Conservation (phyloP, 2,329 filamentous ascomycete genomes). For the Fusarium pseudonygamai region DNA sequence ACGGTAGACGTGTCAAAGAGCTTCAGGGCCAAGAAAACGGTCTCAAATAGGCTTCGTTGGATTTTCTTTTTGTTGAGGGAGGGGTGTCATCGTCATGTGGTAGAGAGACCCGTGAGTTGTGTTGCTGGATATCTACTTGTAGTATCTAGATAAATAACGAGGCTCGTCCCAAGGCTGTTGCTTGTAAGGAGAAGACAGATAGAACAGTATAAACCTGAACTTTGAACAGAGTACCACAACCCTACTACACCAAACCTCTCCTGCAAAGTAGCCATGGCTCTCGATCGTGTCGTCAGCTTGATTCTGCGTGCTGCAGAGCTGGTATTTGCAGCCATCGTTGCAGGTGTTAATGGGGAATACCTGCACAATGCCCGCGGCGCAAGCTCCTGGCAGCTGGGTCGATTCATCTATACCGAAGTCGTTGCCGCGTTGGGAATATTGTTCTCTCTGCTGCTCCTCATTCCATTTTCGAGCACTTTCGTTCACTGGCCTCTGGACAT, state of each 20-base stretch:
- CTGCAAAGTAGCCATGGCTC: conserved; percentile 44
- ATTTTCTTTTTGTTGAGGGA: conserved; percentile 8
- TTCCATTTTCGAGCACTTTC: conserved; percentile 75
- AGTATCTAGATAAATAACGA: conserved; percentile 35
- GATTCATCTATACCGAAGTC: conserved; percentile 80
- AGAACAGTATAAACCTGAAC: not conserved
- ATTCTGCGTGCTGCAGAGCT: conserved; percentile 61
- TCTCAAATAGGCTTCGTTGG: conserved; percentile 35
- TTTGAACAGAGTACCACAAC: not conserved
- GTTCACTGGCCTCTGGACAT: conserved; percentile 77
- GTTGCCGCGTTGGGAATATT: conserved; percentile 75
- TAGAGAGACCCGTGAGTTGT: conserved; percentile 18
- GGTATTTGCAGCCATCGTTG: conserved; percentile 76
- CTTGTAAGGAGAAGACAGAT: not conserved
- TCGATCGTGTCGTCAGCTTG: conserved; percentile 53
- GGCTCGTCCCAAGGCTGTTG: conserved; percentile 3
- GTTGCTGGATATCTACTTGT: not conserved
- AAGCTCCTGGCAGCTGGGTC: conserved; percentile 64
- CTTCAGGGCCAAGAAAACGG: conserved; percentile 19
- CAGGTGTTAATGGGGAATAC: conserved; percentile 74
- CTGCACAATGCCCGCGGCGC: conserved; percentile 61
- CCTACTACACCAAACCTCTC: not conserved
- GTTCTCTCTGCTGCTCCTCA: conserved; percentile 74
- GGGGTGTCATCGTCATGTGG: conserved; percentile 39
- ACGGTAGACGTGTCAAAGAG: conserved; percentile 25